Evolutionary conservation across 1,284 basidiomycete genomes (phyloP), one percentile per base, ranked within the genome.

Genomic region (Gomphus sp.): DNA sequence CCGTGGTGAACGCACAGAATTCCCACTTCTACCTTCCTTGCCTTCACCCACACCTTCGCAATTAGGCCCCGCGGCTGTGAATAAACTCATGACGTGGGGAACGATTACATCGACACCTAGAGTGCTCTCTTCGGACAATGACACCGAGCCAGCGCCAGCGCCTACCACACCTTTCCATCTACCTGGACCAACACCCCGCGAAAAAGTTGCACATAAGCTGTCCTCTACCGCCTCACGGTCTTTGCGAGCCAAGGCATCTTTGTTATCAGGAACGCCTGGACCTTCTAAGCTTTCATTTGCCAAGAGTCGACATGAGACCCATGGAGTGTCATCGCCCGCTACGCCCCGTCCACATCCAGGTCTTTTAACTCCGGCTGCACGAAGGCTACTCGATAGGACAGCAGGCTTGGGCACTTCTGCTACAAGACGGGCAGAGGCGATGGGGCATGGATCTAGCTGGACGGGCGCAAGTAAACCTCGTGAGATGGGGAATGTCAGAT

Each of bases 41-140:
- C 92, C 93, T 11, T 91, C 91, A 0, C 92, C 91, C 1, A 89
- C 88, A 6, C 87, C 92, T 0, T 81, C 87, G 4, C 79, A 91
- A 63, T 79, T 96, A 36, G 88, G 87, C 0, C 80, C 88, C 0
- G 73, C 73, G 8, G 86, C 87, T 1, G 78, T 93, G 56, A 91
- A 92, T 62, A 86, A 94, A 64, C 80, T 97, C 22, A 91, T 96
- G 87, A 97, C 93, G 9, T 93, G 90, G 91, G 93, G 93, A 6
- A 92, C 90, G 22, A 77, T 96, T 12, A 84, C 86, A 61, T 85
- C 89, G 12, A 96, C 93, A 11, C 93, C 91, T 8, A 84, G 92
- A 51, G 79, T 93, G 10, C 79, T 95, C 39, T 87, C 87, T 58
- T 73, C 79, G 0, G 85, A 85, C 56, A 81, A 85, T 56, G 72